A percentile compares a stretch with the other conserved stretches of the same genome.
These are phyloP conservation scores for Buxus sempervirens DNA, from an alignment of 164 flowering plant species.

Conservation along the genomic window DNA sequence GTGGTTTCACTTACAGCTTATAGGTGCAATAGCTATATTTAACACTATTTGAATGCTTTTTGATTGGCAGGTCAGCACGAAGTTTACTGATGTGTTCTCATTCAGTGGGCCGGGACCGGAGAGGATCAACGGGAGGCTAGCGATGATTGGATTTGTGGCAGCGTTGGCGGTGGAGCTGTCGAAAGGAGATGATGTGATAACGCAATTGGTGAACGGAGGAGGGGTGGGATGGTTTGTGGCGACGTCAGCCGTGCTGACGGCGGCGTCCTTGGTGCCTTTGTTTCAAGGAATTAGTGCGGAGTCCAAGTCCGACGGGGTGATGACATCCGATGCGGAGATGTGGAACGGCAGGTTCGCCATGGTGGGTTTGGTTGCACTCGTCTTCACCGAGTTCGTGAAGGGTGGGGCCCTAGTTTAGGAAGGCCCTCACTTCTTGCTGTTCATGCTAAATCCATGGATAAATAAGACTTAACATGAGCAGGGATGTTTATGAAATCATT, in stretches of 20 bases:
- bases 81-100: slow-evolving; percentile 43
- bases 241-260: slow-evolving; percentile 35
- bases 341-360: slow-evolving; percentile 69
- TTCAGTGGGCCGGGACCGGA: slow-evolving; percentile 68
- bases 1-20: too few species aligned
- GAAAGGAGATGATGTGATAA: slow-evolving; percentile 42
- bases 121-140: slow-evolving; percentile 66
- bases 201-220: slow-evolving; percentile 46
- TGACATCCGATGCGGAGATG: slow-evolving; percentile 63
- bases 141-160: slow-evolving; percentile 62
- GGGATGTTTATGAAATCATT: too few species aligned
- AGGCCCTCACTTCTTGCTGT: too few species aligned
- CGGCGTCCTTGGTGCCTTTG: slow-evolving; percentile 55
- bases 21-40: too few species aligned
- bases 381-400: slow-evolving; percentile 58
- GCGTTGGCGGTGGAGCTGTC: slow-evolving; percentile 51
- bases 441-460: too few species aligned
- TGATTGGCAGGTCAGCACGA: slow-evolving; percentile 27
- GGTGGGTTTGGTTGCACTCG: slow-evolving; percentile 61
- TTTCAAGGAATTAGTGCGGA: slow-evolving; percentile 45
- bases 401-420: slow-evolving; percentile 43
- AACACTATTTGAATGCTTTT: too few species aligned
- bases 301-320: slow-evolving; percentile 41
- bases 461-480: too few species aligned
- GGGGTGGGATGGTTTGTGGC: slow-evolving; percentile 48